A percentile compares a stretch with the other conserved stretches of the same genome.
Evolutionary conservation across 2,329 filamentous ascomycete species (phyloP).

Genomic region (Ascochyta rabiei): DNA sequence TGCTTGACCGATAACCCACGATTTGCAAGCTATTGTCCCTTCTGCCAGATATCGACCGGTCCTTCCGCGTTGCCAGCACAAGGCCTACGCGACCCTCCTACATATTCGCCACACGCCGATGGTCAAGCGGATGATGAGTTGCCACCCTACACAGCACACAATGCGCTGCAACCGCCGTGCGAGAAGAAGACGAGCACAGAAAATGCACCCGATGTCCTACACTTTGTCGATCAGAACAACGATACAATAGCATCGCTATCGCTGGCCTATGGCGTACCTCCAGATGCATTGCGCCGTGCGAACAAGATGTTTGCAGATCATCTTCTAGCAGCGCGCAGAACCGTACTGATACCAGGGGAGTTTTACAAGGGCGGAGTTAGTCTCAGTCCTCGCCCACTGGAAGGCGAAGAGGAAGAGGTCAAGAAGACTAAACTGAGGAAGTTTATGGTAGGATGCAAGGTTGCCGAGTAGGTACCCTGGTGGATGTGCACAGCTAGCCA

Average conservation of each 20-base stretch:
- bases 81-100: slow-evolving; percentile 71
- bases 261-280: slow-evolving; percentile 72
- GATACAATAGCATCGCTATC: slow-evolving; percentile 73
- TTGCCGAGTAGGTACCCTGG: slow-evolving; percentile 67
- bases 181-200: slow-evolving; percentile 44
- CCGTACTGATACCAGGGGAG: slow-evolving; percentile 72
- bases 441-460: slow-evolving; percentile 81
- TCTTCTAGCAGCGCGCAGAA: slow-evolving; percentile 70
- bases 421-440: slow-evolving; percentile 73
- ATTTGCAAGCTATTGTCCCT: slow-evolving; percentile 72
- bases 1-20: slow-evolving; percentile 73
- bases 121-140: slow-evolving; percentile 45
- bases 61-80: slow-evolving; percentile 65
- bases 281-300: slow-evolving; percentile 64
- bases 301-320: slow-evolving; percentile 77
- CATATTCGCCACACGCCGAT: slow-evolving; percentile 59
- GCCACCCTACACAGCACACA: slow-evolving; percentile 53
- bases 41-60: slow-evolving; percentile 73
- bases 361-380: slow-evolving; percentile 71
- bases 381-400: slow-evolving; percentile 72
- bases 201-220: slow-evolving; percentile 68
- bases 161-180: slow-evolving; percentile 26
- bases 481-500: neutral
- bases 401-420: slow-evolving; percentile 74
- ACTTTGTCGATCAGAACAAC: slow-evolving; percentile 73